A percentile compares a stretch with the other conserved stretches of the same genome.
phyloP scores from a whole-genome alignment of 2,329 filamentous ascomycete genomes.

The Zasmidium cellare region DNA sequence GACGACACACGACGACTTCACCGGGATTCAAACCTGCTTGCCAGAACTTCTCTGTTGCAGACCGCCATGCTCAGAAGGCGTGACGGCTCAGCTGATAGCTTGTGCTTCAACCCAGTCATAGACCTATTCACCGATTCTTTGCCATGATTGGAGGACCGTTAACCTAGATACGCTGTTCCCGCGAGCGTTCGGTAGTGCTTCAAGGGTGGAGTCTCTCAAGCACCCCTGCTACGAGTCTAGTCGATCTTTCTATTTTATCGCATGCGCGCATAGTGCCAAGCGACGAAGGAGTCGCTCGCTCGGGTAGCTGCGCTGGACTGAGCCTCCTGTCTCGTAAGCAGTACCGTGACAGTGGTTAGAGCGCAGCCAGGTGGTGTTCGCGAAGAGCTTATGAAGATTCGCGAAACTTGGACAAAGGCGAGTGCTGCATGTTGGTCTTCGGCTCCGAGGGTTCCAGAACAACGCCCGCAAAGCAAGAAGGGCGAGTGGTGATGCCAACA shows the following conservation, averaged over 20 bases:
- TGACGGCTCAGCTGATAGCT: neutral
- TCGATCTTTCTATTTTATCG: slow-evolving; percentile 14
- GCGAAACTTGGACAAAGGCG: neutral
- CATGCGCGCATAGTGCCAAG: slow-evolving; percentile 3
- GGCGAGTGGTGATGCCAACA: neutral
- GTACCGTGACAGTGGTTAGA: too few species aligned
- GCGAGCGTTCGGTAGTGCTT: neutral
- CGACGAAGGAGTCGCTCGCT: slow-evolving; percentile 5
- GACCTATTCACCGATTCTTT: neutral
- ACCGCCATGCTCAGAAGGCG: neutral
- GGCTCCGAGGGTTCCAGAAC: neutral
- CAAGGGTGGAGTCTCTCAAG: neutral
- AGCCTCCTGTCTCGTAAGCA: neutral
- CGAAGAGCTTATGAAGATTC: neutral
- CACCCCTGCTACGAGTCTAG: neutral
- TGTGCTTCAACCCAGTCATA: neutral
- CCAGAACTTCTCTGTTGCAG: neutral
- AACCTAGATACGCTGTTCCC: neutral
- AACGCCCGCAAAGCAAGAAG: neutral
- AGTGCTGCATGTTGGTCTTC: neutral
- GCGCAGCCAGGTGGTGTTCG: too few species aligned
- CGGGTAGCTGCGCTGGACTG: neutral
- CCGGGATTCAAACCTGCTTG: neutral
- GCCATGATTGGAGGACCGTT: neutral
- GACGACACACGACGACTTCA: neutral